Base-by-base conservation (phyloP, 345 rosid species). In the Eucalyptus viminalis region DNA sequence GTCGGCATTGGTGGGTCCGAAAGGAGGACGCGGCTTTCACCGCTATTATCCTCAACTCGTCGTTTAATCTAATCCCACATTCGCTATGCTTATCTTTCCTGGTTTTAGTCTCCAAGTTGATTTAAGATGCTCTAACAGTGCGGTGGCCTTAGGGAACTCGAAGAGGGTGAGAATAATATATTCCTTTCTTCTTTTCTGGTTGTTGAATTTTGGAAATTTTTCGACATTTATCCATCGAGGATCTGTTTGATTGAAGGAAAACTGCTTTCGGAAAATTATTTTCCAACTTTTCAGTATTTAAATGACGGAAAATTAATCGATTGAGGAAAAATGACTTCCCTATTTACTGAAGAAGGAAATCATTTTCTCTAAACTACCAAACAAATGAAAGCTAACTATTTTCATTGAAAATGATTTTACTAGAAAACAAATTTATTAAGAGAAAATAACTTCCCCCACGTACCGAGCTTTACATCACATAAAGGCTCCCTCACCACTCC, bases 221-320 rank as follows among this genome's bases (percentile, higher is more conserved):
- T 65, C 9, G 3, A 6, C 37, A n/a, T 65, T n/a, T 15, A 7
- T 13, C 34, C 69, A 8, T 65, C 0, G 8, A 62, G 34, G 34
- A 14, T 65, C 2, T 29, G 10, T 14, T 29, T 1, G 37, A 14
- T 65, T 7, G 37, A 14, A 65, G 76, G 0, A n/a, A n/a, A 29
- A 65, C 5, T 2, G 31, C n/a, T n/a, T n/a, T 7, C 0, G 5
- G 1, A 14, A n/a, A n/a, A 65, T n/a, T 14, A 8, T 27, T 62
- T 62, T 62, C 2, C 8, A 6, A 27, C 8, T 13, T 62, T 62
- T 27, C 17, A 6, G 4, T 62, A 3, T 27, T 27, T 62, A 0
- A 3, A n/a, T 14, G 5, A 3, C 0, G 0, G 6, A n/a, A 65
- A 15, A n/a, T 16, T 31, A 16, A n/a, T 65, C 0, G 21, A 27